phyloP scores from a whole-genome alignment of 495 filamentous ascomycete species.

The Trichoderma orchidacearum region DNA sequence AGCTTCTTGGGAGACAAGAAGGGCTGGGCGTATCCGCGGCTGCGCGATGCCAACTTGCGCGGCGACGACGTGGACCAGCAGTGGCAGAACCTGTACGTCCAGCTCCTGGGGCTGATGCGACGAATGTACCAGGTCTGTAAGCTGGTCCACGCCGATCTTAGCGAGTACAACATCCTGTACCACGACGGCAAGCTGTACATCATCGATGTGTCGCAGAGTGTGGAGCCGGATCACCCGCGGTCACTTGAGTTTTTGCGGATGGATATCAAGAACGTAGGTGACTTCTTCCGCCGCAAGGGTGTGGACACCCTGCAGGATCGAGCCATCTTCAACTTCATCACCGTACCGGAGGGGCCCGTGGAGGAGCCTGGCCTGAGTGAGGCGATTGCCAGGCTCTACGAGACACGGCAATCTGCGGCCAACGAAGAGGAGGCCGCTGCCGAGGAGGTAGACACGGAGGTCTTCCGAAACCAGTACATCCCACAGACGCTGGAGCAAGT shows the following conservation, averaged over 20 bases:
- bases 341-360: slow-evolving; percentile 34
- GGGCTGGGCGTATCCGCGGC: slow-evolving; percentile 71
- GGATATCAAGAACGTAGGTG: slow-evolving; percentile 91
- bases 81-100: slow-evolving; percentile 67
- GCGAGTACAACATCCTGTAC: slow-evolving; percentile 94
- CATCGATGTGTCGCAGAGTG: slow-evolving; percentile 94
- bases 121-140: slow-evolving; percentile 80
- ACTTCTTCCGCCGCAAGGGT: slow-evolving; percentile 78
- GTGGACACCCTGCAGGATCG: slow-evolving; percentile 67
- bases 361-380: slow-evolving; percentile 30
- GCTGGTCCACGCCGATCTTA: slow-evolving; percentile 90
- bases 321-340: slow-evolving; percentile 68
- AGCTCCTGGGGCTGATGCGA: slow-evolving; percentile 79
- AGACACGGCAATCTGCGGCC: slow-evolving; percentile 11
- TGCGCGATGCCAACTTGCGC: slow-evolving; percentile 38
- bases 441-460: slow-evolving; percentile 66
- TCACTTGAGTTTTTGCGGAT: slow-evolving; percentile 86
- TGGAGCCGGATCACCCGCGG: slow-evolving; percentile 90
- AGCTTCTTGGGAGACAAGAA: slow-evolving; percentile 77
- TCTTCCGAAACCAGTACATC: slow-evolving; percentile 91
- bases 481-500: slow-evolving; percentile 89
- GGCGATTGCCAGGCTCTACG: slow-evolving; percentile 33
- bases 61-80: slow-evolving; percentile 50
- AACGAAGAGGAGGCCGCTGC: slow-evolving; percentile 33
- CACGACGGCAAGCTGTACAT: slow-evolving; percentile 72